Base-by-base conservation (phyloP, 1,284 basidiomycete species). In the Ganoderma lingzhi region DNA sequence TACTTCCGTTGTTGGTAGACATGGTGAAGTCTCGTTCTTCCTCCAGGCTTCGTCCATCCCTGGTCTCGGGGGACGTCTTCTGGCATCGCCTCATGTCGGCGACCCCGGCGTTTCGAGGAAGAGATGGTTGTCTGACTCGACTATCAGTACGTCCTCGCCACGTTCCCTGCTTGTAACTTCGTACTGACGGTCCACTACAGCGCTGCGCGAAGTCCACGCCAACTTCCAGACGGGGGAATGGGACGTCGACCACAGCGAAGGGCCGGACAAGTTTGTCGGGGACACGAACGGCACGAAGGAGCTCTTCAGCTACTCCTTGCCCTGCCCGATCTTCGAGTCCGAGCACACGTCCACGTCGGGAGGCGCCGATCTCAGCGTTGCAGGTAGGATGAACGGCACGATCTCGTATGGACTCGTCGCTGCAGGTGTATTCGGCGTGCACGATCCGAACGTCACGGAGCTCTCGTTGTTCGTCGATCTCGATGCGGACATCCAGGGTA, bases 361-460 rank as follows among this genome's bases (percentile, higher is more conserved):
- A 5, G 51, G 28, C 28, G 51, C 51, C 10, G 51, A 53, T 6
- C 10, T 53, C 23, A 30, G 51, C 8, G 51, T 53, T 17, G 51
- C 51, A 28, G 51, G 51, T 8, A 53, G 51, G 51, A 30, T 65
- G 32, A 65, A 60, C 32, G 64, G 64, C 9, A 48, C 64, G 6
- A 23, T 60, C 1, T 53, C 51, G 51, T 53, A 53, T 30, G 51
- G 51, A 6, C 23, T 53, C 4, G 51, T 53, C 28, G 51, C 51
- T 14, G 51, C 51, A 1, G 51, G 51, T 14, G 60, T 42, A 10
- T 39, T 44, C 5, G 15, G 9, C 42, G 23, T 44, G 5, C 30
- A 15, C 42, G 51, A n/a, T 19, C 17, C 28, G 44, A n/a, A 48
- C 14, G 23, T 55, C 37, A 37, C 14, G 10, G 19, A 59, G 15